Conservation (phyloP, 2,329 filamentous ascomycete genomes). For the Alternaria arbusti region DNA sequence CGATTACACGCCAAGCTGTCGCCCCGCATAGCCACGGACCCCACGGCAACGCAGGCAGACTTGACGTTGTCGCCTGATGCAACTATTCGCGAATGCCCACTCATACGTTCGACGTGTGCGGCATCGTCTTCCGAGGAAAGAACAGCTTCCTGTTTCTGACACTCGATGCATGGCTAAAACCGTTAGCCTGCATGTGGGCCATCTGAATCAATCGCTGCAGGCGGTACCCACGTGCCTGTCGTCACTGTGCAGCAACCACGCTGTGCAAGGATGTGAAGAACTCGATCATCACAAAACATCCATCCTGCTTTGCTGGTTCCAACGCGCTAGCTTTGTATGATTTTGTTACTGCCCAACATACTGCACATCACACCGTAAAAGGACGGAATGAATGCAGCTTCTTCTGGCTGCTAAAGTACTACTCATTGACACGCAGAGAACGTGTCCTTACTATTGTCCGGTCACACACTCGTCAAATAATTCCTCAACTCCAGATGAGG, state of each 20-base stretch:
- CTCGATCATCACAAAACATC: background rate
- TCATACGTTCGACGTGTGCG: background rate
- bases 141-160: background rate
- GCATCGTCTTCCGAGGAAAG: slow-evolving; percentile 1
- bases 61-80: slow-evolving; percentile 5
- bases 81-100: slow-evolving; percentile 6
- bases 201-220: background rate
- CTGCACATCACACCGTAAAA: background rate
- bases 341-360: background rate
- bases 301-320: background rate
- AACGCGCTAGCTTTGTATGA: background rate
- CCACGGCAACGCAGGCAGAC: slow-evolving; percentile 3
- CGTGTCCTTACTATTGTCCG: background rate
- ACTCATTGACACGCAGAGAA: background rate
- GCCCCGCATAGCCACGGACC: slow-evolving; percentile 8
- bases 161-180: background rate
- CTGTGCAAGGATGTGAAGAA: background rate
- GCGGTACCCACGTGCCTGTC: background rate
- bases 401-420: background rate
- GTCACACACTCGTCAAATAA: slow-evolving; percentile 19
- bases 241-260: slow-evolving; percentile 10
- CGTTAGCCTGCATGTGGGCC: background rate
- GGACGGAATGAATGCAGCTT: background rate
- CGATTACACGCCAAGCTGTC: background rate
- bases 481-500: slow-evolving; percentile 5